Conservation (phyloP, 257 asterid species). For the Rauvolfia tetraphylla region DNA sequence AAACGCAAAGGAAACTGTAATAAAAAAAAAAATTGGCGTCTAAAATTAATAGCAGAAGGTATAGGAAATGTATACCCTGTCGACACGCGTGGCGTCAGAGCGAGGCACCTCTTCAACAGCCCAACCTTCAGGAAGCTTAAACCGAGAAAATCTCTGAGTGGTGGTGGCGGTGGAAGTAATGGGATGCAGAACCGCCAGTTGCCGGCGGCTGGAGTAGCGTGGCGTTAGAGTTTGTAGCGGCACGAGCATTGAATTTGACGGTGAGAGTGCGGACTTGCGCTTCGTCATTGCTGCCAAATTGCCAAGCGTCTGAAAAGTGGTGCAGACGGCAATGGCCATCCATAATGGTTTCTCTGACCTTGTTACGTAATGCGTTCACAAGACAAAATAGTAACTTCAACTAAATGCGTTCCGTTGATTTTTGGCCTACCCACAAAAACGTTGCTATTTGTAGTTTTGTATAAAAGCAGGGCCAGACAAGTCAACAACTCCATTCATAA, state of each 20-base stretch:
- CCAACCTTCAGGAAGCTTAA: conserved; percentile 61
- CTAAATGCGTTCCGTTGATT: too few relatives aligned
- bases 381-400: too few relatives aligned
- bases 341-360: conserved; percentile 1
- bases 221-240: conserved; percentile 18
- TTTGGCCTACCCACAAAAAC: too few relatives aligned
- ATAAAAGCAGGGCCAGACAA: too few relatives aligned
- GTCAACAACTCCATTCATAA: too few relatives aligned
- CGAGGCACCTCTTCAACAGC: conserved; percentile 58
- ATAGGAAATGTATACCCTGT: conserved; percentile 37
- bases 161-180: conserved; percentile 5
- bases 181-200: conserved; percentile 29
- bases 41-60: not conserved
- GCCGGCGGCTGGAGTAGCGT: conserved; percentile 27
- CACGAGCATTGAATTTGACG: conserved; percentile 32
- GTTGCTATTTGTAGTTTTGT: too few relatives aligned
- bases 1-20: not conserved
- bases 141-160: conserved; percentile 17
- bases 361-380: too few relatives aligned
- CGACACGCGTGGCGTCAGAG: conserved; percentile 39
- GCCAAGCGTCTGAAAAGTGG: not conserved
- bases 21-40: not conserved
- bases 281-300: conserved; percentile 16
- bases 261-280: conserved; percentile 14
- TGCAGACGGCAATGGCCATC: not conserved